These are phyloP conservation scores for Wickerhamiella lipophila DNA, from an alignment of 805 yeast genomes.

Conservation along the genomic window DNA sequence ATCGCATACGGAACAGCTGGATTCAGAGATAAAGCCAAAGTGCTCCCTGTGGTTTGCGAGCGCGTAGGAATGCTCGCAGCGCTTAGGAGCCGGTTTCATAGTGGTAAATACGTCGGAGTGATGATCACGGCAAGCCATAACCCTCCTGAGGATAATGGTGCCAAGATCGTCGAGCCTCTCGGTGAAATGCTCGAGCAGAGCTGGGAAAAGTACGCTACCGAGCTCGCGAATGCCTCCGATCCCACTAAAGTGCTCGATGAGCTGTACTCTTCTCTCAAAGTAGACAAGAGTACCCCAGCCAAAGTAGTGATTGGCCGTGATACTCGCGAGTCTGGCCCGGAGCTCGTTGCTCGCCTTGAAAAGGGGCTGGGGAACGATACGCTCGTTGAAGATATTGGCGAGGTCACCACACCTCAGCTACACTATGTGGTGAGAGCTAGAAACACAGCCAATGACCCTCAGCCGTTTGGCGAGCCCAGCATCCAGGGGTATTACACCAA, in stretches of 20 bases:
- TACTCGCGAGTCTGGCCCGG: constrained; percentile 74
- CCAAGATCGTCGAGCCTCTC: constrained; percentile 82
- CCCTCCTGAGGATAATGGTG: constrained; percentile 86
- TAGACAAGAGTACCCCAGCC: constrained; percentile 35
- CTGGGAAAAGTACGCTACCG: constrained; percentile 80
- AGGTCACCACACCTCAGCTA: constrained; percentile 85
- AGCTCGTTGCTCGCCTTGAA: constrained; percentile 43
- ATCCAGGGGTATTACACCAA: constrained; percentile 62
- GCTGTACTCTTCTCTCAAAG: constrained; percentile 33
- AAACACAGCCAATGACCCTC: constrained; percentile 40
- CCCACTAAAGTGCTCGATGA: constrained; percentile 32
- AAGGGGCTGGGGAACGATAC: constrained; percentile 49
- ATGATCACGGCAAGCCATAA: constrained; percentile 96
- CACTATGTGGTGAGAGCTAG: constrained; percentile 69
- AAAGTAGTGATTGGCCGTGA: constrained; percentile 66
- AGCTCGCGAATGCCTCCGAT: constrained; percentile 55
- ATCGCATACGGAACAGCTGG: constrained; percentile 93
- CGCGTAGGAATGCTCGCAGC: constrained; percentile 74
- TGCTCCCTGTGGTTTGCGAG: constrained; percentile 68
- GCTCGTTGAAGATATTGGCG: constrained; percentile 42
- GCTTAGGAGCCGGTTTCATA: constrained; percentile 59
- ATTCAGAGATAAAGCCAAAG: constrained; percentile 60
- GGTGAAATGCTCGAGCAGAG: constrained; percentile 76
- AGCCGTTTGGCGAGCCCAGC: constrained; percentile 44
- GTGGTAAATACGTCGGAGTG: constrained; percentile 70